Evolutionary conservation across 1,139 yeast genomes (phyloP).

Genomic region (Yarrowia galli): DNA sequence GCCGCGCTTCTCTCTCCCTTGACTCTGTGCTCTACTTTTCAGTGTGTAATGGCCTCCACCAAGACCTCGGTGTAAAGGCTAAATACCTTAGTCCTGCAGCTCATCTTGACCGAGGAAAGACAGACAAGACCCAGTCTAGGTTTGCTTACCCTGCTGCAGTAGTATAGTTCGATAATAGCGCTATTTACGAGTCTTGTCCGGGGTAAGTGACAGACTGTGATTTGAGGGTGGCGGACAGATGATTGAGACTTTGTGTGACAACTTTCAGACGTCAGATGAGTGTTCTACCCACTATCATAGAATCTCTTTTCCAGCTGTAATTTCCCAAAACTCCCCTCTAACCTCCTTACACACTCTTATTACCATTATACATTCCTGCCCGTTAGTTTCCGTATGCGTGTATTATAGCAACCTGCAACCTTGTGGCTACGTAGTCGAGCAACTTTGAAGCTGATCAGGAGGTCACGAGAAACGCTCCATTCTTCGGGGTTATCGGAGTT

Average conservation of each 20-base stretch:
- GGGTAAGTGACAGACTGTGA: too few relatives aligned
- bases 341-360: too few relatives aligned
- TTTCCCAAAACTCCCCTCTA: too few relatives aligned
- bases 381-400: conserved; percentile 16
- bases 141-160: conserved; percentile 10
- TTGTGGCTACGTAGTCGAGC: too few relatives aligned
- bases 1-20: too few relatives aligned
- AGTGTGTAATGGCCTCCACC: not conserved
- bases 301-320: too few relatives aligned
- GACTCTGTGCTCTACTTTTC: too few relatives aligned
- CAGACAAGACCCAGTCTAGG: not conserved
- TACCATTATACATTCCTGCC: not conserved
- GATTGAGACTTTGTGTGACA: too few relatives aligned
- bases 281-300: too few relatives aligned
- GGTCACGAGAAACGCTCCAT: not conserved
- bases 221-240: too few relatives aligned
- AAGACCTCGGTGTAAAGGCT: conserved; percentile 28
- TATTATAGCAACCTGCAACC: not conserved
- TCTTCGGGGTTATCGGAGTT: not conserved
- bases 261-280: too few relatives aligned
- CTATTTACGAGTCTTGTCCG: conserved; percentile 15
- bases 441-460: not conserved
- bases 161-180: not conserved
- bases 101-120: conserved; percentile 20
- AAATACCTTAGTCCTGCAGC: not conserved